A percentile compares a stretch with the other conserved stretches of the same genome.
Conservation (phyloP, 768 basidiomycete genomes). For the Asterophora lycoperdoides region DNA sequence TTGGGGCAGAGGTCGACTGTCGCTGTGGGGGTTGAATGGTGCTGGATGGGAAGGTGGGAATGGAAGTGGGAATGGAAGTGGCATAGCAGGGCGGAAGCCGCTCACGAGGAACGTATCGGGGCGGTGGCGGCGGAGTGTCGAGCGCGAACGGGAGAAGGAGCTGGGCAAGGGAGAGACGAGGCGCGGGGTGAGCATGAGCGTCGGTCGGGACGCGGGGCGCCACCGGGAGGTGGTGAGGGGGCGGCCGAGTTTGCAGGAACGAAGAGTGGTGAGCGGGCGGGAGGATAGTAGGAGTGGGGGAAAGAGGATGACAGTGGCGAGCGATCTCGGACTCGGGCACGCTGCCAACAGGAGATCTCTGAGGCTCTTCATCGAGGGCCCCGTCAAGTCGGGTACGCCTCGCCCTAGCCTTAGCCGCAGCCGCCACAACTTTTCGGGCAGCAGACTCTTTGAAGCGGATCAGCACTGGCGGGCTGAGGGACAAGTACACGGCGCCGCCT, state of each 20-base stretch:
- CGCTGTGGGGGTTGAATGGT: background rate
- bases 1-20: constrained; percentile 5
- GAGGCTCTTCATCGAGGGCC: constrained; percentile 32
- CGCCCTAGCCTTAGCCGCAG: constrained; percentile 13
- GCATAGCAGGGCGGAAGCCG: constrained; percentile 13
- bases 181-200: constrained; percentile 3
- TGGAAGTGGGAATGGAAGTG: too few relatives aligned
- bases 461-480: constrained; percentile 59
- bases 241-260: constrained; percentile 33
- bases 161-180: background rate
- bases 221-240: constrained; percentile 3
- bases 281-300: background rate
- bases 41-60: too few relatives aligned
- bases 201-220: background rate
- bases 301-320: constrained; percentile 15
- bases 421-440: constrained; percentile 24
- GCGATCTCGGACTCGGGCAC: constrained; percentile 14
- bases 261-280: constrained; percentile 13
- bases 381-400: constrained; percentile 17
- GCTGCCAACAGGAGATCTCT: constrained; percentile 21
- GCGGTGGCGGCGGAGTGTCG: constrained; percentile 25
- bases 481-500: constrained; percentile 53
- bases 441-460: constrained; percentile 67
- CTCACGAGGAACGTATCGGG: constrained; percentile 35
- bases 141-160: constrained; percentile 2